Percentiles rank a stretch among this genome's conserved stretches.
These are phyloP conservation scores for Botrytis sinoallii DNA, from an alignment of 2,329 filamentous ascomycete genomes.

Conservation along the genomic window DNA sequence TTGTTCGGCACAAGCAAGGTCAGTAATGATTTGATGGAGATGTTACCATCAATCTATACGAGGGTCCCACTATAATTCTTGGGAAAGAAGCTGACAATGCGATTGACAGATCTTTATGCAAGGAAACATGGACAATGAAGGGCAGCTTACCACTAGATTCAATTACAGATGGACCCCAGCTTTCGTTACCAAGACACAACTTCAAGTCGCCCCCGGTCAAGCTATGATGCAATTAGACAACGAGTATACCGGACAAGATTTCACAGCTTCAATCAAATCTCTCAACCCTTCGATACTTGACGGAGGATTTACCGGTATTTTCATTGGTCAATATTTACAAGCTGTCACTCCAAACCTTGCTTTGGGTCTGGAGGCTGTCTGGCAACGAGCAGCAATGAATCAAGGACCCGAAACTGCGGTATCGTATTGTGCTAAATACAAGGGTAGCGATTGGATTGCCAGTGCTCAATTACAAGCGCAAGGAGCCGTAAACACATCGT, in stretches of 20 bases:
- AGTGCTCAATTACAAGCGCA: conserved; percentile 79
- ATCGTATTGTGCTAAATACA: conserved; percentile 90
- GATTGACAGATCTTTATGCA: conserved; percentile 79
- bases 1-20: conserved; percentile 94
- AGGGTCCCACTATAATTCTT: background rate
- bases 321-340: conserved; percentile 93
- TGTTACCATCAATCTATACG: background rate
- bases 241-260: conserved; percentile 91
- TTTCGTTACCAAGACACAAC: conserved; percentile 81
- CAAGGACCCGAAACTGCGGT: conserved; percentile 87
- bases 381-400: conserved; percentile 81
- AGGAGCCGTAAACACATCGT: conserved; percentile 84
- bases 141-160: conserved; percentile 80
- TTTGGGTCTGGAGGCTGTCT: conserved; percentile 87
- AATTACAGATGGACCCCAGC: conserved; percentile 86
- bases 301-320: conserved; percentile 89
- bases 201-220: conserved; percentile 76
- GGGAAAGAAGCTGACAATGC: conserved; percentile 26
- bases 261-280: conserved; percentile 87
- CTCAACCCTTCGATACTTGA: conserved; percentile 94
- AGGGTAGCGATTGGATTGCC: conserved; percentile 86
- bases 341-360: conserved; percentile 83
- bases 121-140: conserved; percentile 91
- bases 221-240: conserved; percentile 93
- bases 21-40: conserved; percentile 37